Conservation (phyloP, 805 yeast species). For the Sugiyamaella chiloensis region DNA sequence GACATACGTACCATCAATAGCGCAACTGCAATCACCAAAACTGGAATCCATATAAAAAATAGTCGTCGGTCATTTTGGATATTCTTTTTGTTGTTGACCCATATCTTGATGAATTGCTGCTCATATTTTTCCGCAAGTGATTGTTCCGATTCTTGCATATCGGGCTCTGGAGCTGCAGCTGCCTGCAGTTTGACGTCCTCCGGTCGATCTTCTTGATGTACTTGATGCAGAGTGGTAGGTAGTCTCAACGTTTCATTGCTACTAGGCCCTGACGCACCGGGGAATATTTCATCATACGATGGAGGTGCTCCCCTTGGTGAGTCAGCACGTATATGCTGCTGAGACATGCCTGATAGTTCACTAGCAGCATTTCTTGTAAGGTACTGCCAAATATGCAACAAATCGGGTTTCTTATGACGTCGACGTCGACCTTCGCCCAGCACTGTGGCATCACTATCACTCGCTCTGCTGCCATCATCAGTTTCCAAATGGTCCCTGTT, state of each 20-base stretch:
- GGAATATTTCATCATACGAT: constrained; percentile 29
- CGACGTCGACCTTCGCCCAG: neutral
- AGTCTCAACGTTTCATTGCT: neutral
- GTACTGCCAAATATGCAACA: constrained; percentile 18
- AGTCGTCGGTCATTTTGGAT: constrained; percentile 76
- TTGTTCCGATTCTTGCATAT: neutral
- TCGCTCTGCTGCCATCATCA: constrained; percentile 4
- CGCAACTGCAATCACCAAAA: constrained; percentile 40
- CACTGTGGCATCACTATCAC: constrained; percentile 23
- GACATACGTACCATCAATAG: constrained; percentile 10
- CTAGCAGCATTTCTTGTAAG: constrained; percentile 7
- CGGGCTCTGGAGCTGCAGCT: neutral
- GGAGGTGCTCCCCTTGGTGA: constrained; percentile 18
- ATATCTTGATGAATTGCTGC: constrained; percentile 30
- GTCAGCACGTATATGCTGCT: constrained; percentile 8
- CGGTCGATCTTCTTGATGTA: neutral
- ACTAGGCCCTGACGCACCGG: constrained; percentile 15
- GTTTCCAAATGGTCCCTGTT: neutral
- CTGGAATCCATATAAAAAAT: constrained; percentile 89
- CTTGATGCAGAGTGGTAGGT: neutral
- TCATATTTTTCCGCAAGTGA: constrained; percentile 16
- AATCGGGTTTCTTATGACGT: neutral
- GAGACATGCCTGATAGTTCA: neutral
- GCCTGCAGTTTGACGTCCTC: constrained; percentile 2
- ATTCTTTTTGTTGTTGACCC: constrained; percentile 41